phyloP scores from a whole-genome alignment of 176 grass and related monocot genomes.

The Eleusine indica region DNA sequence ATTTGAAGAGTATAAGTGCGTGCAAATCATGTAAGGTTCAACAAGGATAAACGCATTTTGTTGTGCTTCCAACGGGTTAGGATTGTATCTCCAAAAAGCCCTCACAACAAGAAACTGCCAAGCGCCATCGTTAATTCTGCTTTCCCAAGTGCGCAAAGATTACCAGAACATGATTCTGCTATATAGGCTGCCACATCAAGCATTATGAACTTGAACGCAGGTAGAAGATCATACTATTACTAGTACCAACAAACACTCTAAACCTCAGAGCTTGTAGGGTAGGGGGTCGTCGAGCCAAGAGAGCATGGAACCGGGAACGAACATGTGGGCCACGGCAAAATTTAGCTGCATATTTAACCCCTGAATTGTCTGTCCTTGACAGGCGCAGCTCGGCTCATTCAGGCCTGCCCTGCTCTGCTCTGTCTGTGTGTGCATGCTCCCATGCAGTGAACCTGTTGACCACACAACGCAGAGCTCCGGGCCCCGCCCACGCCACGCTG shows the following conservation, averaged over 20 bases:
- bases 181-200: background rate
- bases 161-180: too few relatives aligned
- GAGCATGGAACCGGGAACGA: constrained; percentile 27
- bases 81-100: constrained; percentile 13
- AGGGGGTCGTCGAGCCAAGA: background rate
- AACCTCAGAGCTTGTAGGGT: background rate
- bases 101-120: background rate
- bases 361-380: constrained; percentile 34
- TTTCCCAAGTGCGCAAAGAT: background rate
- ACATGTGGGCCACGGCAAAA: constrained; percentile 32
- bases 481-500: constrained; percentile 28
- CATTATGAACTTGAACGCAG: background rate
- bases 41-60: background rate
- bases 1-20: background rate
- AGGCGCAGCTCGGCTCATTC: background rate
- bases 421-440: background rate
- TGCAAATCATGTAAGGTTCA: background rate
- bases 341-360: constrained; percentile 22
- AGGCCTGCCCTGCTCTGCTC: background rate
- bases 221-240: constrained; percentile 13
- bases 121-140: background rate
- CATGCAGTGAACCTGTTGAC: constrained; percentile 50
- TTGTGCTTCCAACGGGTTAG: background rate
- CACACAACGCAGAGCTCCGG: background rate
- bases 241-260: too few relatives aligned